Evolutionary conservation across 1,284 basidiomycete species (phyloP), one percentile per base, ranked within the genome.

Genomic region (Apiotrichum porosum): DNA sequence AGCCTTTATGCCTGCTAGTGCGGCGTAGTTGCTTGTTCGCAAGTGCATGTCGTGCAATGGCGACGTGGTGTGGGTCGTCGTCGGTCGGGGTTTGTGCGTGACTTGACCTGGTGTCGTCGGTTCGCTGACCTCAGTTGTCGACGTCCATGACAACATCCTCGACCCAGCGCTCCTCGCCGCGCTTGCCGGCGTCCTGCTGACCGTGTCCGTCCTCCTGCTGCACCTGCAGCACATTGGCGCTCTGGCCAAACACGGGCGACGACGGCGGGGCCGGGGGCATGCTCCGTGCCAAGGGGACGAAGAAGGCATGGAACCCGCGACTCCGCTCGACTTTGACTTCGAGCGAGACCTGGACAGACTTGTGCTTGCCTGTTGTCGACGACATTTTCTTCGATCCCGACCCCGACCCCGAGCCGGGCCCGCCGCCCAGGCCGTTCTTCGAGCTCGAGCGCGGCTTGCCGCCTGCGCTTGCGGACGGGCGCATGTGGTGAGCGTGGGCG

Each of bases 241-340:
- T 44, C 33, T 54, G 47, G 4, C 47, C 51, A 37, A 55, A 51
- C n/a, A 49, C 46, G 9, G 69, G 69, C 18, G 54, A 59, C 34
- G 54, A 61, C 5, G 69, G 69, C 18, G 69, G 69, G 6, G 65
- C 65, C 2, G 60, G 60, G 6, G 69, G 69, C 44, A 67, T 43
- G 26, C 42, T 37, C 13, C 56, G 49, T 6, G 58, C 62, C 12
- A 68, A 54, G 8, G 67, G 67, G 6, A 71, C 61, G 49, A 69
- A 69, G 55, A 68, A 65, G 17, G 64, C 63, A 32, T 68, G 64
- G 55, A 69, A 69, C 3, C 69, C 65, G 37, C 63, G 50, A 17
- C 63, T 58, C 22, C 60, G 57, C 47, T 69, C 66, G 41, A 71
- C 69, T 49, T 71, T 69, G 44, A 60, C 53, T 39, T 71, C 66